Conservation (phyloP, 1,284 basidiomycete genomes). For the Ceratobasidium sp. region DNA sequence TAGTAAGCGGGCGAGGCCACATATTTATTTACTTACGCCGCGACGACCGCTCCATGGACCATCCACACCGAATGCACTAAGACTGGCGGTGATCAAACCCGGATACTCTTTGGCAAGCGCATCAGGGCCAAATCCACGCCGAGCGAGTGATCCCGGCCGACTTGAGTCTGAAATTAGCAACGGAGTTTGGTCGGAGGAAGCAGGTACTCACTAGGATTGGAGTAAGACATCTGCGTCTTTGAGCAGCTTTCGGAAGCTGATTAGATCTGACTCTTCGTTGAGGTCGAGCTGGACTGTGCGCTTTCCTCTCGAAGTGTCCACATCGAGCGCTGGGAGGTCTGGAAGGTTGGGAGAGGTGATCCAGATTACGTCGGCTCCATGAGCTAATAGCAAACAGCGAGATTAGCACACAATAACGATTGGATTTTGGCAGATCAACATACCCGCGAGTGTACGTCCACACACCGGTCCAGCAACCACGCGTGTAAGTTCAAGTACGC, state of each 20-base stretch:
- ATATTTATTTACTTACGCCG: conserved; percentile 60
- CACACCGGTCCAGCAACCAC: conserved; percentile 71
- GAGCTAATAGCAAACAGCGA: conserved; percentile 57
- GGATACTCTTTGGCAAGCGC: conserved; percentile 61
- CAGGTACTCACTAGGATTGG: conserved; percentile 64
- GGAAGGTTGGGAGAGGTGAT: conserved; percentile 71
- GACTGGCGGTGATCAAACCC: conserved; percentile 69
- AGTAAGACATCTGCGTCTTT: conserved; percentile 70
- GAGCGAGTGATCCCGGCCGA: conserved; percentile 66
- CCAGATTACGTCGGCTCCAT: conserved; percentile 72
- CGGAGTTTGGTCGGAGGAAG: neutral
- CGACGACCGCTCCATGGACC: conserved; percentile 70
- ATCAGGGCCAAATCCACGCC: conserved; percentile 65
- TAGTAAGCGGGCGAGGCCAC: neutral
- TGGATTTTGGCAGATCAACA: conserved; percentile 5
- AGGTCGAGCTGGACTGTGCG: conserved; percentile 74
- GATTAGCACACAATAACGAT: neutral
- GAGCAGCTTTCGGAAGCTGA: conserved; percentile 59
- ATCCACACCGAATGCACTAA: conserved; percentile 71
- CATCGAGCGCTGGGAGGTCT: conserved; percentile 66
- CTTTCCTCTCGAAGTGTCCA: conserved; percentile 75
- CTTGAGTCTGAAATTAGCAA: neutral
- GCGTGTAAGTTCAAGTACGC: conserved; percentile 69
- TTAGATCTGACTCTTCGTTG: conserved; percentile 55
- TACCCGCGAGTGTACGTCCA: conserved; percentile 69